phyloP scores from a whole-genome alignment of 2,329 filamentous ascomycete genomes.

The Dendryphion nanum region DNA sequence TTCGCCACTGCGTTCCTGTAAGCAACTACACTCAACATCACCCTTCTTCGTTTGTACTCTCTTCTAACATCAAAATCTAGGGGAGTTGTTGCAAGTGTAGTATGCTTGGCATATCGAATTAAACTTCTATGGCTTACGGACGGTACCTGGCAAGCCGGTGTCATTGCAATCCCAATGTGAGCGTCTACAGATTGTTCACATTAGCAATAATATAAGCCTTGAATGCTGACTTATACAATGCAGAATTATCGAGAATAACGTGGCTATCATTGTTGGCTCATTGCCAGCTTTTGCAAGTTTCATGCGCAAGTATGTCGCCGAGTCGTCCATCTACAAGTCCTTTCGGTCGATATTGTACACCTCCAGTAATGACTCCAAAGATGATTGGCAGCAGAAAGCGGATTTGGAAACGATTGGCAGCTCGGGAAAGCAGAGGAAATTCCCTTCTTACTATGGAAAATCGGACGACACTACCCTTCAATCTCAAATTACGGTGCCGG shows the following conservation, averaged over 20 bases:
- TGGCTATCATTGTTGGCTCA: neutral
- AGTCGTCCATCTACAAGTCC: neutral
- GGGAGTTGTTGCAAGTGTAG: neutral
- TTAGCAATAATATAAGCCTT: neutral
- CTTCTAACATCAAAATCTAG: neutral
- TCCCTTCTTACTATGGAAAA: neutral
- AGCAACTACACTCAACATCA: neutral
- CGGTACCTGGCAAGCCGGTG: neutral
- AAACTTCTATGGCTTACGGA: neutral
- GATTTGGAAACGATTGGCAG: neutral
- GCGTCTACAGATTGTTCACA: neutral
- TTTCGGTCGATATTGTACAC: neutral
- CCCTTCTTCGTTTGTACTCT: neutral
- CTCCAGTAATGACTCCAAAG: neutral
- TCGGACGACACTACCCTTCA: neutral
- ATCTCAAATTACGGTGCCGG: too few species aligned
- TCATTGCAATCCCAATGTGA: neutral
- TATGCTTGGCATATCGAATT: neutral
- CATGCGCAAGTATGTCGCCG: neutral
- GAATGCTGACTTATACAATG: neutral
- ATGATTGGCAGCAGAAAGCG: neutral
- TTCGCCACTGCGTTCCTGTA: neutral
- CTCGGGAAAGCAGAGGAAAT: neutral
- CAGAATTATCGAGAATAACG: conserved; percentile 1
- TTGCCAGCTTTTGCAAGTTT: neutral